Percentiles rank a stretch among this genome's conserved stretches.
These are phyloP conservation scores for Diaporthe sp. DNA, from an alignment of 2,329 filamentous ascomycete genomes.

Conservation along the genomic window DNA sequence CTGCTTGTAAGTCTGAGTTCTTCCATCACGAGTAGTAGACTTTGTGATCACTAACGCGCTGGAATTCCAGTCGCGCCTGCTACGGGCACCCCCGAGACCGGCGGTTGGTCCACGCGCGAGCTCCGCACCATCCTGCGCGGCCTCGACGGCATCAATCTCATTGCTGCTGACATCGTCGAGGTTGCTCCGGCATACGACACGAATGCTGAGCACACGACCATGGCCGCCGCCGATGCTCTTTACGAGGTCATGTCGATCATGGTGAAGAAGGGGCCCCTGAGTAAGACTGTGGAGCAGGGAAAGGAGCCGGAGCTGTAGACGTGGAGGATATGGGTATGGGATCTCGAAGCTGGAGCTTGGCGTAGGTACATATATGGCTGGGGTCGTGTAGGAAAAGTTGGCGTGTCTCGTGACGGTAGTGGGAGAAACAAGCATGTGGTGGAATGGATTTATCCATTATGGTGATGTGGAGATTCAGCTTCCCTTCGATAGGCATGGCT, in stretches of 20 bases:
- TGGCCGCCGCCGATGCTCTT: constrained; percentile 78
- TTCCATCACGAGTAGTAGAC: background rate
- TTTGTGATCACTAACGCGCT: constrained; percentile 8
- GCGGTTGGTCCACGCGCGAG: constrained; percentile 82
- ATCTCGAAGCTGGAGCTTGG: background rate
- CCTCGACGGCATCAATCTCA: constrained; percentile 77
- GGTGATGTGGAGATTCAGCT: background rate
- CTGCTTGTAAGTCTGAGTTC: constrained; percentile 71
- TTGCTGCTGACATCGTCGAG: constrained; percentile 81
- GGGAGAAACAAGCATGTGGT: background rate
- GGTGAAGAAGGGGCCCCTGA: constrained; percentile 79
- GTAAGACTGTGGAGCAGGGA: constrained; percentile 41
- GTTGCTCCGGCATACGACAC: constrained; percentile 81
- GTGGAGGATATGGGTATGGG: background rate
- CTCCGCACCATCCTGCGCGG: constrained; percentile 79
- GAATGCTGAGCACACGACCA: constrained; percentile 80
- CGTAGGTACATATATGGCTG: too few species aligned
- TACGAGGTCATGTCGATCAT: constrained; percentile 87
- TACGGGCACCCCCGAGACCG: constrained; percentile 82
- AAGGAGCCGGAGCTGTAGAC: constrained; percentile 42
- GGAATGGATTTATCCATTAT: background rate
- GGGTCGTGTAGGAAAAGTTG: background rate
- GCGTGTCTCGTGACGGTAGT: background rate
- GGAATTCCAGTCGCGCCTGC: constrained; percentile 73
- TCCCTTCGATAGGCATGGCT: background rate